Evolutionary conservation across 192 early-diverging fungal species (phyloP).

Genomic region (Coemansia sp.): DNA sequence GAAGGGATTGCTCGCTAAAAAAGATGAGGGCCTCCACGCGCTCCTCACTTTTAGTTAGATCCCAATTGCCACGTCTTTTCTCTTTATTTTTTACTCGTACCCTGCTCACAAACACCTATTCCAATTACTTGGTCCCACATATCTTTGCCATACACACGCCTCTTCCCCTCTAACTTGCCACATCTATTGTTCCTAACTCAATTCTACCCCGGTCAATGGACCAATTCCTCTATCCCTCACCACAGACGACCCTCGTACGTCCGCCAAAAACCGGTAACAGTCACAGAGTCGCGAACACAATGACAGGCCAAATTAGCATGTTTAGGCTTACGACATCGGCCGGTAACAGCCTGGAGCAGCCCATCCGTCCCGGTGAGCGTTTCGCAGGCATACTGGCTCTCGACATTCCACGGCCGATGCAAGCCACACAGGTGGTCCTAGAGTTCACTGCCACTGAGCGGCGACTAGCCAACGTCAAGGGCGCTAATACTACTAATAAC

Average conservation of each 20-base stretch:
- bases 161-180: neutral
- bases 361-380: conserved; percentile 46
- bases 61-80: neutral
- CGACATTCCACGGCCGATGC: conserved; percentile 40
- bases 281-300: conserved; percentile 10
- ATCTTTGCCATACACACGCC: neutral
- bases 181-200: neutral
- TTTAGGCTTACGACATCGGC: conserved; percentile 51
- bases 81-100: neutral
- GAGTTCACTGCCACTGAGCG: conserved; percentile 38
- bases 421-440: conserved; percentile 46
- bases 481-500: neutral
- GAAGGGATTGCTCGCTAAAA: neutral
- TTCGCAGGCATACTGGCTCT: conserved; percentile 49
- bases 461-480: conserved; percentile 22
- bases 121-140: neutral
- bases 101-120: neutral
- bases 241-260: conserved; percentile 21
- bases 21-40: neutral
- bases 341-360: conserved; percentile 48
- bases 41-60: neutral
- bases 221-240: conserved; percentile 3
- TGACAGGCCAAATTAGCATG: conserved; percentile 28
- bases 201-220: conserved; percentile 2
- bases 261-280: conserved; percentile 24